Conservation (phyloP, 2,329 filamentous ascomycete genomes). For the Venturia asperata region DNA sequence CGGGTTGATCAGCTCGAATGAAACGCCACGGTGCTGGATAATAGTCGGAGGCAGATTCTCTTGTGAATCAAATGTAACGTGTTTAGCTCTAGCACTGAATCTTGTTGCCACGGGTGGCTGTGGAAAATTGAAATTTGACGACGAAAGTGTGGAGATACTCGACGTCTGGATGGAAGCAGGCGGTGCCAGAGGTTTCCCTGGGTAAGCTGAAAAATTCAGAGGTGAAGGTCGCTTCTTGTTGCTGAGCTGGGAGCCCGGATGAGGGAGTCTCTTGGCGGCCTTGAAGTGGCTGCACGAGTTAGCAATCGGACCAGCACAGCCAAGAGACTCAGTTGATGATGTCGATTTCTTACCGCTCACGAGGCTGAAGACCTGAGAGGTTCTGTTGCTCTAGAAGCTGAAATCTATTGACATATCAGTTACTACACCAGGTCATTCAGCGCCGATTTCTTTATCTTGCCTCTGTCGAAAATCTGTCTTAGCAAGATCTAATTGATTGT, state of each 20-base stretch:
- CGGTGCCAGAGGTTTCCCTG: conserved; percentile 6
- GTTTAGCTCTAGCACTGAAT: background rate
- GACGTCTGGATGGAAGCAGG: background rate
- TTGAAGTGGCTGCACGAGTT: conserved; percentile 16
- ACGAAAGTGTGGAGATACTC: conserved; percentile 16
- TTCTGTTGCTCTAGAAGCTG: background rate
- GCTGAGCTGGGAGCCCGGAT: background rate
- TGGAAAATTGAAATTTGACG: conserved; percentile 18
- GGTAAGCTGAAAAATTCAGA: background rate
- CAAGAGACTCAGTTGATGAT: background rate
- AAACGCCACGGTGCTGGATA: conserved; percentile 13
- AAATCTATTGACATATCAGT: background rate
- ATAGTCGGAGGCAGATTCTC: background rate
- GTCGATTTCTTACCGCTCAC: conserved; percentile 6
- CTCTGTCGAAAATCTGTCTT: background rate
- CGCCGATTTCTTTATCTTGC: background rate
- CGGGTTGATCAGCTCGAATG: conserved; percentile 17
- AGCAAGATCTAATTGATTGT: background rate
- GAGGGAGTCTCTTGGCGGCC: conserved; percentile 15
- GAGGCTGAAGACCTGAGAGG: background rate
- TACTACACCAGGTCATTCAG: background rate
- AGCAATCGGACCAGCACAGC: background rate
- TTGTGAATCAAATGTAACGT: background rate
- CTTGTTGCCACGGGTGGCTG: conserved; percentile 5
- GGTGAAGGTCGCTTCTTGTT: conserved; percentile 1